Evolutionary conservation across 2,329 filamentous ascomycete species (phyloP).

Genomic region (Diaporthe velutina): DNA sequence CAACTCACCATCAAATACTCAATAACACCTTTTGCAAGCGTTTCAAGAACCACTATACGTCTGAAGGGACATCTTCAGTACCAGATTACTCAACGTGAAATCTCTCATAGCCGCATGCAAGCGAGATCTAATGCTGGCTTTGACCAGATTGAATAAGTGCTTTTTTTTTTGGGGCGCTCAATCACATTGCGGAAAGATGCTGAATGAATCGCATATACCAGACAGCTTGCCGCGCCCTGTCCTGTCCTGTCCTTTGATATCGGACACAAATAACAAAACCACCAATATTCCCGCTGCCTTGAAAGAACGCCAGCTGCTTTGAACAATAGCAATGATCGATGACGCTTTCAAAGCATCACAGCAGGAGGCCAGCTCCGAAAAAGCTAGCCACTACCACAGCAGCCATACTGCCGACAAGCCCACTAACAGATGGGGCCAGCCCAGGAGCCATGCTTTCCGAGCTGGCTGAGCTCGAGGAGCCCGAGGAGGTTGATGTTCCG

Average conservation of each 20-base stretch:
- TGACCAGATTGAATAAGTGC: background rate
- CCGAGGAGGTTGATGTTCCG: slow-evolving; percentile 42
- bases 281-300: too few relatives aligned
- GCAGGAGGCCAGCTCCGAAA: slow-evolving; percentile 32
- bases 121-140: too few relatives aligned
- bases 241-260: background rate
- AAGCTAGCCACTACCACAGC: slow-evolving; percentile 29
- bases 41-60: too few relatives aligned
- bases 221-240: background rate
- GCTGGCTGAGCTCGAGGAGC: slow-evolving; percentile 36
- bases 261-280: too few relatives aligned
- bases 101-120: background rate
- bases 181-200: background rate
- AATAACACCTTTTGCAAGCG: too few relatives aligned
- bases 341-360: background rate
- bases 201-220: background rate
- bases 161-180: background rate
- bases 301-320: background rate
- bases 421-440: slow-evolving; percentile 25
- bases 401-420: slow-evolving; percentile 31
- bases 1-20: too few relatives aligned
- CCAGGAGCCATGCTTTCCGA: slow-evolving; percentile 32
- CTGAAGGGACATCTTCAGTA: too few relatives aligned
- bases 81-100: too few relatives aligned
- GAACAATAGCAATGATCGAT: background rate